Percentiles rank a stretch among this genome's conserved stretches.
Evolutionary conservation across 2,329 filamentous ascomycete genomes (phyloP).

Genomic region (Fusarium redolens): DNA sequence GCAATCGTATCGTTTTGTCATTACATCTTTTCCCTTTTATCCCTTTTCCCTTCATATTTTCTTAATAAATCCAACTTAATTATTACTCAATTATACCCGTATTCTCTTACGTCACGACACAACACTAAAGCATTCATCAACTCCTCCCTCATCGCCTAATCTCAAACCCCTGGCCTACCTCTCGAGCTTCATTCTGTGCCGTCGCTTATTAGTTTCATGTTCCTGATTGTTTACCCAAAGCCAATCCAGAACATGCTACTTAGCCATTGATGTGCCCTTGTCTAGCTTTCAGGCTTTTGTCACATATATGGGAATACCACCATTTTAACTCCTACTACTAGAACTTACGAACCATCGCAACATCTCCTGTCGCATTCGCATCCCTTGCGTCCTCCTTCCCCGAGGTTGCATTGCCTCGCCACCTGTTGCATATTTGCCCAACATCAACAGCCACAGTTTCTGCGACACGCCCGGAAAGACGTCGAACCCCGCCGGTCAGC

Average conservation of each 20-base stretch:
- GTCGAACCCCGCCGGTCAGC: slow-evolving; percentile 37
- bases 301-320: background rate
- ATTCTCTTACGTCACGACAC: background rate
- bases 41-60: background rate
- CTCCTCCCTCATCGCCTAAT: background rate
- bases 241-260: slow-evolving; percentile 38
- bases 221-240: slow-evolving; percentile 27
- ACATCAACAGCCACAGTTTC: slow-evolving; percentile 26
- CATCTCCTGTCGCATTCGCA: slow-evolving; percentile 25
- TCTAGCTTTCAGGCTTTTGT: slow-evolving; percentile 28
- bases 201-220: slow-evolving; percentile 33
- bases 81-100: background rate
- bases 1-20: slow-evolving; percentile 8
- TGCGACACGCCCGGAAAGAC: slow-evolving; percentile 28
- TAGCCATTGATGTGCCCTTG: slow-evolving; percentile 31
- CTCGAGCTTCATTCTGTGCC: slow-evolving; percentile 2
- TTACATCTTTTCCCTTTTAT: background rate
- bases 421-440: slow-evolving; percentile 23
- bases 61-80: slow-evolving; percentile 4
- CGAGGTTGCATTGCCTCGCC: slow-evolving; percentile 32
- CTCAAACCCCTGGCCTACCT: background rate
- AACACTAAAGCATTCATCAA: background rate
- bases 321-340: slow-evolving; percentile 8
- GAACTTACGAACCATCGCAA: slow-evolving; percentile 13
- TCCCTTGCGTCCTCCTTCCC: slow-evolving; percentile 22